Percentiles rank a stretch among this genome's conserved stretches.
Evolutionary conservation across 805 yeast genomes (phyloP).

Genomic region (Kluyveromyces aestuarii): DNA sequence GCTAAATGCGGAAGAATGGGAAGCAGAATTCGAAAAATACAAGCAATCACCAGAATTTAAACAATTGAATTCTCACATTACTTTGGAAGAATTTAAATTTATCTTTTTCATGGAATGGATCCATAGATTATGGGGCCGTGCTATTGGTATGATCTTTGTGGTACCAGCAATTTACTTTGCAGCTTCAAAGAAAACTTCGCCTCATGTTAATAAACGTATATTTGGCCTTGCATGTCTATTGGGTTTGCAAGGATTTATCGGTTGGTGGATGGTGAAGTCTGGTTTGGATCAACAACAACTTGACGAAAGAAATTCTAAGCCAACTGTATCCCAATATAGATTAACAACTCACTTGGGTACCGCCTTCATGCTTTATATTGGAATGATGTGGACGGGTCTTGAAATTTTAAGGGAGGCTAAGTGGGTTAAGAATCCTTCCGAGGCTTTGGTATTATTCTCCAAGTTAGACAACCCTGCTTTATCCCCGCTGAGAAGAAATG

Average conservation of each 20-base stretch:
- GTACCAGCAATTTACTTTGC: slow-evolving; percentile 82
- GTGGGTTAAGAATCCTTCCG: slow-evolving; percentile 55
- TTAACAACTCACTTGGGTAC: slow-evolving; percentile 90
- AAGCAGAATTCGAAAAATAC: slow-evolving; percentile 71
- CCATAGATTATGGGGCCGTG: slow-evolving; percentile 86
- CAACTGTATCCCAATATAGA: slow-evolving; percentile 95
- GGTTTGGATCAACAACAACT: slow-evolving; percentile 80
- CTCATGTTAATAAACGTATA: slow-evolving; percentile 57
- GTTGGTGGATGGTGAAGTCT: slow-evolving; percentile 99
- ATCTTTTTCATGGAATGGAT: slow-evolving; percentile 97
- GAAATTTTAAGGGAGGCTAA: slow-evolving; percentile 69
- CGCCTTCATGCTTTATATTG: slow-evolving; percentile 78
- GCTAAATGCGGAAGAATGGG: slow-evolving; percentile 72
- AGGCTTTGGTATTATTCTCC: slow-evolving; percentile 44
- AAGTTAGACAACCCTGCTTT: slow-evolving; percentile 55
- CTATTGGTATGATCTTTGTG: slow-evolving; percentile 75
- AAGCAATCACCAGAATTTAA: slow-evolving; percentile 84
- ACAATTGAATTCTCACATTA: slow-evolving; percentile 71
- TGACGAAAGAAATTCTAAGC: slow-evolving; percentile 75
- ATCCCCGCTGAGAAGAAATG: slow-evolving; percentile 44
- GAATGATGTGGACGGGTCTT: slow-evolving; percentile 85
- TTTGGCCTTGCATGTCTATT: slow-evolving; percentile 65
- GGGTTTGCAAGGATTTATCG: slow-evolving; percentile 91
- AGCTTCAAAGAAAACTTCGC: slow-evolving; percentile 52
- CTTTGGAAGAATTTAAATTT: slow-evolving; percentile 87